Evolutionary conservation across 1,284 basidiomycete species (phyloP).

Genomic region (Sporisorium sorghi): DNA sequence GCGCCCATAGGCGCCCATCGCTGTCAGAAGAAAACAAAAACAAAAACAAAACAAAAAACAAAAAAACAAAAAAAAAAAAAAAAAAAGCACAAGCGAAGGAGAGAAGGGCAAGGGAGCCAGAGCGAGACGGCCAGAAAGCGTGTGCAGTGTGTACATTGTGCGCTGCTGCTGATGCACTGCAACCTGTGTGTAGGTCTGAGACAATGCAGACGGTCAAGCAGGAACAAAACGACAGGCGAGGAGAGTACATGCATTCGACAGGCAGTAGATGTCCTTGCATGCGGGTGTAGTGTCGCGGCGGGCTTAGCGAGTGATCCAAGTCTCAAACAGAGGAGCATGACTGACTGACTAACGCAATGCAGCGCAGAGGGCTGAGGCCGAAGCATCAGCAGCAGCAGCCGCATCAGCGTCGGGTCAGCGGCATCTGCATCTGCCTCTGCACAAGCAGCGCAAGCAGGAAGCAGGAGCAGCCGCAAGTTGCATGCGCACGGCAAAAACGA

Average conservation of each 20-base stretch:
- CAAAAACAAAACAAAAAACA: too few species aligned
- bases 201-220: slow-evolving; percentile 9
- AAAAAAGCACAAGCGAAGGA: background rate
- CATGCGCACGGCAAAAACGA: too few species aligned
- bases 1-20: too few species aligned
- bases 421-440: background rate
- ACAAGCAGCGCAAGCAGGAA: background rate
- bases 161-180: too few species aligned
- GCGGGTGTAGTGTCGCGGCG: background rate
- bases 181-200: background rate
- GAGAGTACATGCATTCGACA: slow-evolving; percentile 6
- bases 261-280: background rate
- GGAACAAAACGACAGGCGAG: slow-evolving; percentile 1
- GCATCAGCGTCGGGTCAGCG: too few species aligned
- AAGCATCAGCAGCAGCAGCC: background rate
- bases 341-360: background rate
- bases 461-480: background rate
- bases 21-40: too few species aligned
- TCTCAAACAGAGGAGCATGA: slow-evolving; percentile 6
- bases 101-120: slow-evolving; percentile 3
- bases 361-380: background rate
- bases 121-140: background rate
- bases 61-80: background rate
- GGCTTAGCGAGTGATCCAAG: slow-evolving; percentile 10
- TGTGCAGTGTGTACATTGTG: too few species aligned